A percentile compares a stretch with the other conserved stretches of the same genome.
phyloP scores from a whole-genome alignment of 2,329 filamentous ascomycete species.

The Aspergillus brunneoviolaceus region DNA sequence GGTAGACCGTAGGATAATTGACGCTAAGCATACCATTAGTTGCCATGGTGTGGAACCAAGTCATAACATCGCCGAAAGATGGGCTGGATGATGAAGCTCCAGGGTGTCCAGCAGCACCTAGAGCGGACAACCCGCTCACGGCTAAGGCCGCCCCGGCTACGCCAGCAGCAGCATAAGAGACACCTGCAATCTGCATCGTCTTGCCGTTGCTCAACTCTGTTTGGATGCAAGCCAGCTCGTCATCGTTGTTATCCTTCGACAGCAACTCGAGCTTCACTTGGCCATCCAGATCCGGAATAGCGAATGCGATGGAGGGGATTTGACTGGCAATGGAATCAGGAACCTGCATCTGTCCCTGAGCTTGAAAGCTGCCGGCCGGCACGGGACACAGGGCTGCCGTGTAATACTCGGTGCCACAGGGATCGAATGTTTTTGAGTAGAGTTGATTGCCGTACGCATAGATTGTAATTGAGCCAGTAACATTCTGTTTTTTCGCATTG shows the following conservation, averaged over 20 bases:
- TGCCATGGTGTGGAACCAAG: conserved; percentile 90
- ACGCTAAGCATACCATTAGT: conserved; percentile 96
- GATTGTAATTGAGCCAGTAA: conserved; percentile 72
- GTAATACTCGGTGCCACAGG: conserved; percentile 67
- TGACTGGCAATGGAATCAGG: conserved; percentile 67
- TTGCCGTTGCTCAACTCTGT: conserved; percentile 85
- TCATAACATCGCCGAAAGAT: conserved; percentile 79
- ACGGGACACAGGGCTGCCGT: conserved; percentile 80
- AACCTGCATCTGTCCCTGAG: conserved; percentile 69
- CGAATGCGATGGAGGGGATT: conserved; percentile 87
- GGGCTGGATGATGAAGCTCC: conserved; percentile 71
- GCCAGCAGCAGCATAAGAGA: conserved; percentile 80
- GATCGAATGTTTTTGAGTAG: conserved; percentile 78
- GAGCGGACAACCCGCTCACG: conserved; percentile 69
- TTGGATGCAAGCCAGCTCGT: conserved; percentile 74
- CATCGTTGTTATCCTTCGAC: conserved; percentile 56
- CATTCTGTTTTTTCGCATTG: conserved; percentile 72
- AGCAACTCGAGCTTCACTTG: conserved; percentile 75
- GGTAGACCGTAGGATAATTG: conserved; percentile 81
- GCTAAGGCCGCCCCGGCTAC: conserved; percentile 81
- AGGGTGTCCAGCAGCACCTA: conserved; percentile 59
- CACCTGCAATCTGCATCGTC: conserved; percentile 69
- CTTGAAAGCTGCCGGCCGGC: conserved; percentile 71
- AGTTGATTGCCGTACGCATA: conserved; percentile 81
- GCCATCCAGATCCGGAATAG: conserved; percentile 85